phyloP scores from a whole-genome alignment of 129 eudicot genomes.

The Gnaphalium uliginosum region DNA sequence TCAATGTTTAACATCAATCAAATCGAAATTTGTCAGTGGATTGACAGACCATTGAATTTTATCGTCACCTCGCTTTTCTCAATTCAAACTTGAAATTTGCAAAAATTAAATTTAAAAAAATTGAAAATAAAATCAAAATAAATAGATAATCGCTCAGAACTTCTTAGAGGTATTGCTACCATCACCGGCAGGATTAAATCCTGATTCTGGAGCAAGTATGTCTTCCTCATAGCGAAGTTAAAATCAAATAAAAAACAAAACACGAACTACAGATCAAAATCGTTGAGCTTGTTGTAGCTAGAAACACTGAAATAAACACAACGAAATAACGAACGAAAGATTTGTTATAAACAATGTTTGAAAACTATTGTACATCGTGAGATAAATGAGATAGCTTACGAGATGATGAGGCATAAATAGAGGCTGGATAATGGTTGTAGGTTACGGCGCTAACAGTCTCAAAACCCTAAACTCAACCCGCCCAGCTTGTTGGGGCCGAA shows the following conservation, averaged over 20 bases:
- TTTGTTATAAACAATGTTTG: no score
- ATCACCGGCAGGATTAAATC: slow-evolving; percentile 40
- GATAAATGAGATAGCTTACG: not conserved
- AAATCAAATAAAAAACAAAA: no score
- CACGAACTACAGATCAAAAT: not conserved
- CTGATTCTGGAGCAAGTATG: slow-evolving; percentile 42
- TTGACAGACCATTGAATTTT: slow-evolving; percentile 81
- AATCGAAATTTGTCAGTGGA: slow-evolving; percentile 55
- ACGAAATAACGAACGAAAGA: no score
- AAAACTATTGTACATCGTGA: not conserved
- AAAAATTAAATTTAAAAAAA: not conserved
- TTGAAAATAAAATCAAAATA: not conserved
- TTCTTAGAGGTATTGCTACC: slow-evolving; percentile 81
- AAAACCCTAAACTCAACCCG: slow-evolving; percentile 28
- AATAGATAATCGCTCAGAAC: slow-evolving; percentile 57
- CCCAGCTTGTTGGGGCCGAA: slow-evolving; percentile 2
- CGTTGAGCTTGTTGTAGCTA: not conserved
- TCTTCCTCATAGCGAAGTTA: slow-evolving; percentile 28
- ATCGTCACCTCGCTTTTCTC: slow-evolving; percentile 57
- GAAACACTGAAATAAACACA: not conserved
- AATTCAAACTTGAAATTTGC: not conserved
- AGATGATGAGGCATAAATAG: slow-evolving; percentile 26
- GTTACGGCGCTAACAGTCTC: slow-evolving; percentile 2
- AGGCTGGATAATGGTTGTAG: not conserved
- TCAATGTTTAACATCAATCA: slow-evolving; percentile 61